Base-by-base conservation (phyloP, 1,284 basidiomycete genomes). In the Blastosporella zonata region DNA sequence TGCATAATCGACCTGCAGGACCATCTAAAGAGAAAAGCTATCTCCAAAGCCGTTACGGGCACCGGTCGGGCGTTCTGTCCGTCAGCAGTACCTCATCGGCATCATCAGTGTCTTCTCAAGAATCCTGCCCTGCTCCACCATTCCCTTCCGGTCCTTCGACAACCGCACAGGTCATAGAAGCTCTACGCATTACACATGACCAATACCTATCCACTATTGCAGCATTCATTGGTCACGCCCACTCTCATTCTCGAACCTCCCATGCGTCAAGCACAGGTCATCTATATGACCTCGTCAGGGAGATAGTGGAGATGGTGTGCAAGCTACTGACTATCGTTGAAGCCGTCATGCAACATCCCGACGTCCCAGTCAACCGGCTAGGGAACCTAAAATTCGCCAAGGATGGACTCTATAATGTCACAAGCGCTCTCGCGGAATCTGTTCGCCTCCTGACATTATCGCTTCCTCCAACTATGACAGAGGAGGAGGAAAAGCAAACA, bases 201-300 rank as follows among this genome's bases (percentile, higher is more conserved):
- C 83, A 89, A 52, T 88, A 97, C 55, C 74, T 97, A 6, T 96
- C 93, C 3, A 90, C 92, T 13, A 93, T 97, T 59, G 95, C 96
- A 9, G 94, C 94, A 2, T 95, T 99, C 66, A 96, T 99, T 60
- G 95, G 95, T 1, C 94, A 97, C 62, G 90, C 93, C 1, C 95
- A 99, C 63, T 91, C 90, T 12, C 92, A 98, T 71, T 87, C 90
- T 15, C 84, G 90, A 45, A 75, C 82, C 20, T 90, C 90, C 15
- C 93, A 97, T 66, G 90, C 94, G 0, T 92, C 93, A 6, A 91
- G 86, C 54, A 96, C 93, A 29, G 93, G 93, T 0, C 88, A 94
- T 58, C 79, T 98, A 65, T 94, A 97, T 65, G 93, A 97, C 59
- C 82, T 97, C 53, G 93, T 95, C 4, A 82, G 89, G 43, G 93